Percentiles rank a stretch among this genome's conserved stretches.
phyloP scores from a whole-genome alignment of 176 grass and related monocot genomes.

The Juncus effusus region DNA sequence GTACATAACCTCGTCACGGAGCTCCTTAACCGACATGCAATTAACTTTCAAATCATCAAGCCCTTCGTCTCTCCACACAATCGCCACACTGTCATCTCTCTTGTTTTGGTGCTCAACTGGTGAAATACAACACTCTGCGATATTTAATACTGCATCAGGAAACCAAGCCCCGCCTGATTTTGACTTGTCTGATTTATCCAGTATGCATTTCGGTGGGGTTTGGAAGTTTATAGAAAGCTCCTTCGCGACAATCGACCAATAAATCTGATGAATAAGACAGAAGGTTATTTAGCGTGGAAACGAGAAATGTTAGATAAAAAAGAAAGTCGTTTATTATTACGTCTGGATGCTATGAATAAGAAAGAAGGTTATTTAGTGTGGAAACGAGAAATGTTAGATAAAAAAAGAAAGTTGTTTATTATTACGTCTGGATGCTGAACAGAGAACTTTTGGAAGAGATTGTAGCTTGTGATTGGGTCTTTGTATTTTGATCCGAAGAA shows the following conservation, averaged over 20 bases:
- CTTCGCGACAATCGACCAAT: constrained; percentile 71
- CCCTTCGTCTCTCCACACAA: constrained; percentile 82
- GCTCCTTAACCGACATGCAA: constrained; percentile 63
- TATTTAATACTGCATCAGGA: constrained; percentile 64
- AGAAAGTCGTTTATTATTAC: constrained; percentile 30
- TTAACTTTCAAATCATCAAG: constrained; percentile 73
- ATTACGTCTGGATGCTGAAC: constrained; percentile 64
- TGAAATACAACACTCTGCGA: constrained; percentile 88
- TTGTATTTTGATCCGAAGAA: constrained; percentile 68
- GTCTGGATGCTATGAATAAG: constrained; percentile 44
- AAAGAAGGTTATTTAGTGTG: neutral
- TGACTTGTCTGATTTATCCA: constrained; percentile 55
- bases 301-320: neutral
- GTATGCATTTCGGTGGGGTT: constrained; percentile 51
- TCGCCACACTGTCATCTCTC: constrained; percentile 71
- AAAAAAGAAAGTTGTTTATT: neutral
- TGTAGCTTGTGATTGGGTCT: constrained; percentile 66
- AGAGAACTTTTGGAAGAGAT: constrained; percentile 48
- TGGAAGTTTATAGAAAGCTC: constrained; percentile 59
- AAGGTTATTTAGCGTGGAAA: too few relatives aligned
- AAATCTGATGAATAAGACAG: too few relatives aligned
- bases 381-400: neutral
- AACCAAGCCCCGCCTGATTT: constrained; percentile 75
- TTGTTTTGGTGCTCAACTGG: constrained; percentile 56
- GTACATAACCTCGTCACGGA: constrained; percentile 70